Percentiles rank a stretch among this genome's conserved stretches.
Conservation (phyloP, 2,329 filamentous ascomycete species). For the Emergomyces africanus region DNA sequence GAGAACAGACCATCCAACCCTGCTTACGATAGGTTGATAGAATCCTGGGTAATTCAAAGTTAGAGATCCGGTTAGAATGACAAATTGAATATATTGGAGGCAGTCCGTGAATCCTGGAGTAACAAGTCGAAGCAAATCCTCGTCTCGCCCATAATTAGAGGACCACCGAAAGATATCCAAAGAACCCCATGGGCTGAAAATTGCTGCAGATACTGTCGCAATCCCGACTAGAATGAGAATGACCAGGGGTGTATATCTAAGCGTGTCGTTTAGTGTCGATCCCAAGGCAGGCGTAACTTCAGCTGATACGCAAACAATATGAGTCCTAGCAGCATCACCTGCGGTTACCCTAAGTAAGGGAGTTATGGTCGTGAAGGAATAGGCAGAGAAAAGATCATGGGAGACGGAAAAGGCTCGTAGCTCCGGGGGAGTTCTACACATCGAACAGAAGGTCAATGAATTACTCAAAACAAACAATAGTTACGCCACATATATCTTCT, state of each 20-base stretch:
- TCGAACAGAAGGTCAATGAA: not conserved
- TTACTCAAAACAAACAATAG: not conserved
- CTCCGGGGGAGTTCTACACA: constrained; percentile 26
- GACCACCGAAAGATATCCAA: constrained; percentile 87
- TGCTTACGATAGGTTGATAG: constrained; percentile 82
- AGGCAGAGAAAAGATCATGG: constrained; percentile 66
- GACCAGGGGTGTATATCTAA: constrained; percentile 64
- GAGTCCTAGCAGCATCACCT: constrained; percentile 50
- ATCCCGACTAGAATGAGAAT: constrained; percentile 68
- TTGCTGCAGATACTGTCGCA: constrained; percentile 70
- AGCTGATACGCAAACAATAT: constrained; percentile 70
- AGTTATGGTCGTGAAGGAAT: constrained; percentile 72
- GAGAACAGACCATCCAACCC: constrained; percentile 74
- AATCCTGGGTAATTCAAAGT: constrained; percentile 85
- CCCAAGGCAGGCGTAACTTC: constrained; percentile 76
- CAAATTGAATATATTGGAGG: constrained; percentile 91
- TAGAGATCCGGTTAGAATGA: constrained; percentile 74
- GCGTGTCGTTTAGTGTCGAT: constrained; percentile 48
- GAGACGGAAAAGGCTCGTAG: constrained; percentile 63
- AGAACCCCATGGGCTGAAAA: constrained; percentile 89
- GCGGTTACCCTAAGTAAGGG: constrained; percentile 62
- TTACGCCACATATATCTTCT: not conserved
- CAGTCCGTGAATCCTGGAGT: constrained; percentile 96
- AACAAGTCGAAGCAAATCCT: constrained; percentile 78
- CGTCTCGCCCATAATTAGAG: constrained; percentile 93